Base-by-base conservation (phyloP, 2,329 filamentous ascomycete species). In the Cladobotryum mycophilum region DNA sequence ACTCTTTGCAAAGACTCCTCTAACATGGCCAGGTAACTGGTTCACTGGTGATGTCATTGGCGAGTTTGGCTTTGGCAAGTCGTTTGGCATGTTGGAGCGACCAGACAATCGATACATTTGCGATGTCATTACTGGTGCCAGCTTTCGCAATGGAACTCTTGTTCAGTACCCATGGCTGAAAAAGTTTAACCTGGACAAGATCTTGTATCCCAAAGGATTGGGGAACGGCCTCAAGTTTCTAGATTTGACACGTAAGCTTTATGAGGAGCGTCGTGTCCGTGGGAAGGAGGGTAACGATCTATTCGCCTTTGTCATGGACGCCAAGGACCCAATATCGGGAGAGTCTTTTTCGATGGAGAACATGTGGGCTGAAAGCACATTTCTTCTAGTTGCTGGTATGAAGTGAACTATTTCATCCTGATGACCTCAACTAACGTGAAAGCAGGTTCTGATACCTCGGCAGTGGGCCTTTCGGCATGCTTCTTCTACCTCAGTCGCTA, bases 401-500 rank as follows among this genome's bases (percentile, higher is more conserved):
- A 8, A 3, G 8, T 30, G 25, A 6, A 30, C 8, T 11, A 8
- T 30, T 30, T 30, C n/a, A 20, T 20, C 20, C 5, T 20, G 5
- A 11, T 30, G 25, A 11, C 25, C 25, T 30, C 9, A 11, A 36
- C 13, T 33, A 63, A 65, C 36, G 20, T 42, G 38, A 47, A 47
- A 14, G 14, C 8, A 54, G 68, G 67, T 0, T 62, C 64, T 15
- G 71, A 74, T 47, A 74, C 72, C 1, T 66, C 70, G 1, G 64
- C 68, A 1, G 69, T 66, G 2, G 61, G 65, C 9, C 53, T 74
- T 18, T 57, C 70, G 4, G 62, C 64, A 0, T 58, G 62, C 0
- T 62, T 70, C 34, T 72, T 70, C 58, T 74, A 75, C 52, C 60
- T 76, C 2, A 53, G 59, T 57, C 36, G 65, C 70, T 51, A 63